phyloP scores from a whole-genome alignment of 306 rosid species.

The Hylodesmum podocarpum region DNA sequence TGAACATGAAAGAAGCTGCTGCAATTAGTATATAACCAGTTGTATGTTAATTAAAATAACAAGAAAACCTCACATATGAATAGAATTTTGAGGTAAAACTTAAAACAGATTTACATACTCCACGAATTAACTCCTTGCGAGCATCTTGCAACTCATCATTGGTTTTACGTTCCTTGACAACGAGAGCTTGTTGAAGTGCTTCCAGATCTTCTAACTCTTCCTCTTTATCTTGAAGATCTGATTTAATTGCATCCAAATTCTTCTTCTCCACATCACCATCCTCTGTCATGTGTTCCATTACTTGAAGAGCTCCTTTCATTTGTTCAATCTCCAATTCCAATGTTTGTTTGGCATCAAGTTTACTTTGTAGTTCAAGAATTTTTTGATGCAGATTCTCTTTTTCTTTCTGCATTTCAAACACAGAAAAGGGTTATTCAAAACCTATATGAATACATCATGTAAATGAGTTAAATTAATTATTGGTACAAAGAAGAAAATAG shows the following conservation, averaged over 20 bases:
- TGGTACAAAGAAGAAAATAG: not conserved
- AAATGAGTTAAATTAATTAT: not conserved
- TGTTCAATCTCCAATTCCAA: constrained; percentile 65
- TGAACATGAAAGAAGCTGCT: not conserved
- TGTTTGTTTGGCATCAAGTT: constrained; percentile 74
- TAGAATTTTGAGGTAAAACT: not conserved
- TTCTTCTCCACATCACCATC: constrained; percentile 55
- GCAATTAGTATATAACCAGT: not conserved
- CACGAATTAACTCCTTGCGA: constrained; percentile 66
- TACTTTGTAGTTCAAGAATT: constrained; percentile 59
- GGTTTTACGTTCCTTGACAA: constrained; percentile 58
- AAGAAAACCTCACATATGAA: not conserved
- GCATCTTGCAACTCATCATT: constrained; percentile 87
- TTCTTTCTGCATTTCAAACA: constrained; percentile 52
- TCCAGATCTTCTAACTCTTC: constrained; percentile 47
- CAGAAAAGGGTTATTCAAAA: not conserved
- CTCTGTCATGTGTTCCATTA: constrained; percentile 68
- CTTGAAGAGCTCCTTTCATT: constrained; percentile 68
- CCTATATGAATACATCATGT: not conserved
- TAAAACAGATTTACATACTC: constrained; percentile 26
- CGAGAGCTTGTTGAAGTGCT: constrained; percentile 43
- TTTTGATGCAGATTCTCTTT: constrained; percentile 55
- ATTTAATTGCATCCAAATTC: constrained; percentile 46
- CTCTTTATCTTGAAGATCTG: constrained; percentile 55
- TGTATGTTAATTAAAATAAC: not conserved